Conservation (phyloP, 192 early-diverging fungal genomes). For the Dissophora globulifera region DNA sequence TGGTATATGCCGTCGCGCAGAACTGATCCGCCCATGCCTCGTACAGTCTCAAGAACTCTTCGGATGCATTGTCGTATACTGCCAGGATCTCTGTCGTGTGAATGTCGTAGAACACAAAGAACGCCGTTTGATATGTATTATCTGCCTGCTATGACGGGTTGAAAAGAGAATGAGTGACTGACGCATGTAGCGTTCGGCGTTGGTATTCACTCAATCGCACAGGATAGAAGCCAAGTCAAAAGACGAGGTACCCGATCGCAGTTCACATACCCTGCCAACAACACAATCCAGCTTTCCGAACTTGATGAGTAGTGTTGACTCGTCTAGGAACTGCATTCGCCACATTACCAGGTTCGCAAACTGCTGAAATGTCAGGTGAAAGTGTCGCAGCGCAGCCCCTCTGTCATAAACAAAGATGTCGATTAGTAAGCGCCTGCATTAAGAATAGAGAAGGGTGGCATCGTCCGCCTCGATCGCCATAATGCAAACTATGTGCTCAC, state of each 20-base stretch:
- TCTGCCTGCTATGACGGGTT: slow-evolving; percentile 39
- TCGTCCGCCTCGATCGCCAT: too few relatives aligned
- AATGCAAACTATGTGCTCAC: slow-evolving; percentile 34
- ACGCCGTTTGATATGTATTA: slow-evolving; percentile 59
- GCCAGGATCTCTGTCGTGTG: slow-evolving; percentile 60
- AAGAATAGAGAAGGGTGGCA: too few relatives aligned
- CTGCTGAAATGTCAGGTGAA: slow-evolving; percentile 70
- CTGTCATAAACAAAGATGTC: slow-evolving; percentile 28
- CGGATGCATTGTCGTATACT: slow-evolving; percentile 75
- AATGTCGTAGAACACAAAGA: slow-evolving; percentile 77
- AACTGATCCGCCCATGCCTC: slow-evolving; percentile 60
- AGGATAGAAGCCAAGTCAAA: too few relatives aligned
- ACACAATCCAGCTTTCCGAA: slow-evolving; percentile 68
- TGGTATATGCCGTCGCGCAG: slow-evolving; percentile 52
- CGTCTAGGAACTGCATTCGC: slow-evolving; percentile 75
- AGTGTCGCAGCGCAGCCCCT: slow-evolving; percentile 63
- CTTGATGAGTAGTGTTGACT: slow-evolving; percentile 71
- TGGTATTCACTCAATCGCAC: too few relatives aligned
- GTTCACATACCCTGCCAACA: slow-evolving; percentile 55
- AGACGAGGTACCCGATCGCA: too few relatives aligned
- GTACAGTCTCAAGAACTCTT: slow-evolving; percentile 66
- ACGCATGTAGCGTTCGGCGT: too few relatives aligned
- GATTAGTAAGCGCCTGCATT: background rate
- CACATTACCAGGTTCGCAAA: slow-evolving; percentile 72
- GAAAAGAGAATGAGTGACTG: too few relatives aligned